Conservation (phyloP, 2,329 filamentous ascomycete species). For the Rhynchosporium agropyri region DNA sequence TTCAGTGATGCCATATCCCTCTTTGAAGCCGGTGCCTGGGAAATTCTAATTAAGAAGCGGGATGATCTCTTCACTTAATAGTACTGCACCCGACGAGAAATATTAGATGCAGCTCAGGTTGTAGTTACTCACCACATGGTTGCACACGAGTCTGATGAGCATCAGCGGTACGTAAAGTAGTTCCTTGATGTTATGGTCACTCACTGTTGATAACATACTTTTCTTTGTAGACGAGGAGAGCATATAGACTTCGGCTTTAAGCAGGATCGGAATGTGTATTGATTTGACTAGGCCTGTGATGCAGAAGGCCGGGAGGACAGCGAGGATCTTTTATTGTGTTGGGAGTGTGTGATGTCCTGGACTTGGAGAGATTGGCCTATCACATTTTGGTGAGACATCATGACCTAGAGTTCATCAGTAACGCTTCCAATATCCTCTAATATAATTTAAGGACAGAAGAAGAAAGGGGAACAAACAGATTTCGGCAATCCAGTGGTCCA, state of each 20-base stretch:
- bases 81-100: slow-evolving; percentile 53
- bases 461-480: slow-evolving; percentile 38
- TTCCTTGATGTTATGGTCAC: slow-evolving; percentile 68
- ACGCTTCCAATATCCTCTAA: not conserved
- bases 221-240: slow-evolving; percentile 65
- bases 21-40: slow-evolving; percentile 48
- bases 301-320: slow-evolving; percentile 64
- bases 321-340: slow-evolving; percentile 68
- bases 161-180: slow-evolving; percentile 75
- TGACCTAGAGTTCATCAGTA: slow-evolving; percentile 30
- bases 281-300: slow-evolving; percentile 61
- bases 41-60: slow-evolving; percentile 47
- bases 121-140: slow-evolving; percentile 32
- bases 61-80: slow-evolving; percentile 46
- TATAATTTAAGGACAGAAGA: not conserved
- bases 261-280: slow-evolving; percentile 62
- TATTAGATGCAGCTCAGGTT: slow-evolving; percentile 58
- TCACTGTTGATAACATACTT: slow-evolving; percentile 60
- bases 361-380: slow-evolving; percentile 55
- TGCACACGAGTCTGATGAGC: slow-evolving; percentile 59
- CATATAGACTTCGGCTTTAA: slow-evolving; percentile 69
- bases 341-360: slow-evolving; percentile 52
- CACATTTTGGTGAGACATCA: slow-evolving; percentile 45
- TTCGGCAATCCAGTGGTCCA: slow-evolving; percentile 62
- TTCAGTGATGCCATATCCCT: slow-evolving; percentile 61